phyloP scores from a whole-genome alignment of 2,329 filamentous ascomycete species.

The Fusarium beomiforme region DNA sequence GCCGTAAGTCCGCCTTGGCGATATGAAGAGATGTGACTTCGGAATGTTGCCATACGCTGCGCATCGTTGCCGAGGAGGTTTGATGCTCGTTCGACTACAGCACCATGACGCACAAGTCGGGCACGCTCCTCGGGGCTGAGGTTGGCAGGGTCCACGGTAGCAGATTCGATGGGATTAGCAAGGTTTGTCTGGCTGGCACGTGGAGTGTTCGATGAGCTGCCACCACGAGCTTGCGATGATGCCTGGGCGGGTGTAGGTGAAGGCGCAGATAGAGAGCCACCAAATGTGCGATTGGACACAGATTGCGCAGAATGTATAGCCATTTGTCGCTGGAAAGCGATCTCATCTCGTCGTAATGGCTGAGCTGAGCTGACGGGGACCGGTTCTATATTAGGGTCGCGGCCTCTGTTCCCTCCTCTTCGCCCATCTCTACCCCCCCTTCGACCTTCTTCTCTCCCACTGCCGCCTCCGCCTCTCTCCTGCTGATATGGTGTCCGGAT shows the following conservation, averaged over 20 bases:
- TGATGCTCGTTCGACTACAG: slow-evolving; percentile 86
- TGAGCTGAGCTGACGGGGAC: slow-evolving; percentile 81
- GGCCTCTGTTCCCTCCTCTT: slow-evolving; percentile 66
- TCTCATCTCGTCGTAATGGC: slow-evolving; percentile 82
- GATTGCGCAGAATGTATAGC: slow-evolving; percentile 91
- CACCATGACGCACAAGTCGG: slow-evolving; percentile 79
- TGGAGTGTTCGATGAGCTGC: slow-evolving; percentile 37
- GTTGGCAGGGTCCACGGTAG: slow-evolving; percentile 62
- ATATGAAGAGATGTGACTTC: slow-evolving; percentile 81
- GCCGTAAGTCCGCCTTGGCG: slow-evolving; percentile 75
- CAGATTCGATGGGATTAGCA: slow-evolving; percentile 56
- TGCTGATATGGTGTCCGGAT: slow-evolving; percentile 77
- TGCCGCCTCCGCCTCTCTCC: slow-evolving; percentile 57
- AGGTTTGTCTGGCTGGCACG: slow-evolving; percentile 39
- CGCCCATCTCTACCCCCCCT: slow-evolving; percentile 65
- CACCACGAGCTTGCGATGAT: slow-evolving; percentile 37
- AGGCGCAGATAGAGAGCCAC: slow-evolving; percentile 75
- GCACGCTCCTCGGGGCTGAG: slow-evolving; percentile 83
- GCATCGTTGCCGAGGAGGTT: slow-evolving; percentile 82
- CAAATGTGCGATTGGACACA: slow-evolving; percentile 81
- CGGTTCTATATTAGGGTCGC: slow-evolving; percentile 87
- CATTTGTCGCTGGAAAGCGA: slow-evolving; percentile 91
- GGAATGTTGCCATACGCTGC: slow-evolving; percentile 80
- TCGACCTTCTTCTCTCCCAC: slow-evolving; percentile 54
- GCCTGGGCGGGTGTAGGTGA: slow-evolving; percentile 39